Evolutionary conservation across 768 basidiomycete species (phyloP), one percentile per base, ranked within the genome.

Genomic region (Tylopilus intermedius): DNA sequence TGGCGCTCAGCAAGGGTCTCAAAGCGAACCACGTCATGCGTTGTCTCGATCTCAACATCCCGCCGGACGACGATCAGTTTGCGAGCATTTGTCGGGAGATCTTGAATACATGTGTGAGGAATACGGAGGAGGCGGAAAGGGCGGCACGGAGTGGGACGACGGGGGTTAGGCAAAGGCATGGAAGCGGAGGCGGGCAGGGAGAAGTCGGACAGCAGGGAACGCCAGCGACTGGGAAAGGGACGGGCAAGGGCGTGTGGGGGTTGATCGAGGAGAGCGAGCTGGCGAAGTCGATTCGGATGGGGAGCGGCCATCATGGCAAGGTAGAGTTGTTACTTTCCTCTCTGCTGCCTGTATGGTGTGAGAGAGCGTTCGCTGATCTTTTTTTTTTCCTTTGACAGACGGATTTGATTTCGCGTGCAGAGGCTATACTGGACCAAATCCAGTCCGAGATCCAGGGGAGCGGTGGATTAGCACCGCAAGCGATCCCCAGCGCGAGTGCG

Each of bases 41-140:
- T 5, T 99, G 96, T 64, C 74, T 99, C 50, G 96, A 99, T 71
- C 66, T 98, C 42, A 88, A 91, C 61, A 91, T 99, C 26, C 93
- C 94, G 2, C 87, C 89, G 0, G 86, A 80, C 1, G 84, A 90
- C 50, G 88, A 91, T 56, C 82, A 81, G 62, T 89, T 86, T 74
- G 87, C 90, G 39, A 77, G 88, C 51, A 82, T 94, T 72, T 92
- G 88, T 59, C 80, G 94, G 37, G 88, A 92, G 50, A 95, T 99
- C 49, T 70, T 98, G 55, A 90, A 88, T 58, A 81, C 84, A 10
- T 99, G 95, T 67, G 83, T 94, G 8, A 75, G 94, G 52, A 98
- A 99, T 59, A 98, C 95, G 0, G 94, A 97, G 66, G 84, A 87
- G 51, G 94, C 88, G 0, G 87, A 86, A 61, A 66, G 60, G 47